Percentiles rank a stretch among this genome's conserved stretches.
Conservation (phyloP, 106 monocot genomes). For the Dioscorea dumetorum region DNA sequence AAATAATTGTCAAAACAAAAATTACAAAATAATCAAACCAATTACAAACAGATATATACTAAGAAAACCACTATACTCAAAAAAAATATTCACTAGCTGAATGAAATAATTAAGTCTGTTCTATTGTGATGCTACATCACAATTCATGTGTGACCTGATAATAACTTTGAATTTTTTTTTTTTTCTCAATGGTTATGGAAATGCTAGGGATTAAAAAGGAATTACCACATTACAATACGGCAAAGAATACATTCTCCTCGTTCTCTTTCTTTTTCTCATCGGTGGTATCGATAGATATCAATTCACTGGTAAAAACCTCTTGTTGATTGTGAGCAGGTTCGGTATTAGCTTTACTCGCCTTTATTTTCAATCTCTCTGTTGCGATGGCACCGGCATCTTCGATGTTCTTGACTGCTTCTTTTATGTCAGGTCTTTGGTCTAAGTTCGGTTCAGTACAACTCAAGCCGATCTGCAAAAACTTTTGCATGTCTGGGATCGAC, state of each 20-base stretch:
- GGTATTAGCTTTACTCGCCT: too few relatives aligned
- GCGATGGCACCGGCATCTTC: constrained; percentile 21
- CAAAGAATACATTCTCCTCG: not conserved
- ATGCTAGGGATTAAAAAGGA: too few relatives aligned
- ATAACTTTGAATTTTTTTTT: too few relatives aligned
- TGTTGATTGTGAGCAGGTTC: not conserved
- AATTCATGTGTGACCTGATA: too few relatives aligned
- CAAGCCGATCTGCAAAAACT: constrained; percentile 30
- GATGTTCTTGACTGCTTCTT: constrained; percentile 21
- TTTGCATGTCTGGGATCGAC: constrained; percentile 37
- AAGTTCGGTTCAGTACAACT: constrained; percentile 29
- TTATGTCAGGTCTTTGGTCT: constrained; percentile 30
- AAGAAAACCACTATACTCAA: not conserved
- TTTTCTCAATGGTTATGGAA: too few relatives aligned
- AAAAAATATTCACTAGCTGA: not conserved
- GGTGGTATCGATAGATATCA: not conserved
- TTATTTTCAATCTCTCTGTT: too few relatives aligned
- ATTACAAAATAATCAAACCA: not conserved
- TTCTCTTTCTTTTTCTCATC: not conserved
- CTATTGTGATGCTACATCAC: too few relatives aligned
- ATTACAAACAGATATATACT: not conserved
- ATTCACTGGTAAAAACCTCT: not conserved
- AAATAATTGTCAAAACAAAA: not conserved
- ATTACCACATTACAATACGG: not conserved
- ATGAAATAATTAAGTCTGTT: too few relatives aligned